Evolutionary conservation across 2,329 filamentous ascomycete species (phyloP).

Genomic region (Blumeria graminis): DNA sequence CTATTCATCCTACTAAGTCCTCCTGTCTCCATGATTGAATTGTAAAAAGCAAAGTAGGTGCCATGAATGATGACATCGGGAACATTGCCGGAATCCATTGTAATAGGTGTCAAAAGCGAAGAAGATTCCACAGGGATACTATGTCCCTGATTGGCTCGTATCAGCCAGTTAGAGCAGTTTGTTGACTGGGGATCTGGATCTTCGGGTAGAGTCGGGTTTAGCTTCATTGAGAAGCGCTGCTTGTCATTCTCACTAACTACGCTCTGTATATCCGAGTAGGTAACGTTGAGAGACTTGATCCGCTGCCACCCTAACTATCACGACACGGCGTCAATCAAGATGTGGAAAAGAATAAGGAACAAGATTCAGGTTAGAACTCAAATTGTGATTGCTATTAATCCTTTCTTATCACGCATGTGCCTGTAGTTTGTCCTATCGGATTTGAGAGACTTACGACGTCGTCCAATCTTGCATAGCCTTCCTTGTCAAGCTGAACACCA

Average conservation of each 20-base stretch:
- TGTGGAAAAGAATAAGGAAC: too few relatives aligned
- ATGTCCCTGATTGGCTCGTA: slow-evolving; percentile 91
- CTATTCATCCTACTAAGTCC: slow-evolving; percentile 61
- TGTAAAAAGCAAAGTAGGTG: slow-evolving; percentile 66
- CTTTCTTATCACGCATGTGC: too few relatives aligned
- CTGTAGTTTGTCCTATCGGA: too few relatives aligned
- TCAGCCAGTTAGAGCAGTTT: slow-evolving; percentile 47
- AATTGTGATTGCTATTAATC: background rate
- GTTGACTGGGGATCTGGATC: slow-evolving; percentile 11
- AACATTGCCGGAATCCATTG: slow-evolving; percentile 28
- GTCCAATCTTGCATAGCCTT: slow-evolving; percentile 34
- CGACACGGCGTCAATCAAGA: background rate
- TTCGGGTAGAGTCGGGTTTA: slow-evolving; percentile 17
- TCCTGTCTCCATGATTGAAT: slow-evolving; percentile 46
- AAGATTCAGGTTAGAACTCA: background rate
- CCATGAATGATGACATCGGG: slow-evolving; percentile 59
- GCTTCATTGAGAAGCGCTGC: slow-evolving; percentile 65
- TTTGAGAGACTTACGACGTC: slow-evolving; percentile 26
- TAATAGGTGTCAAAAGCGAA: slow-evolving; percentile 44
- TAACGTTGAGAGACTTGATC: slow-evolving; percentile 45
- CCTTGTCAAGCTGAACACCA: slow-evolving; percentile 30
- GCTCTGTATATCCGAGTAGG: slow-evolving; percentile 45
- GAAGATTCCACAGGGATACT: slow-evolving; percentile 54
- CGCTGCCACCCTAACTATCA: slow-evolving; percentile 16
- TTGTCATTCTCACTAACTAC: slow-evolving; percentile 62